Conservation (phyloP, 352 stramenopile species). For the Phytophthora tentaculata region DNA sequence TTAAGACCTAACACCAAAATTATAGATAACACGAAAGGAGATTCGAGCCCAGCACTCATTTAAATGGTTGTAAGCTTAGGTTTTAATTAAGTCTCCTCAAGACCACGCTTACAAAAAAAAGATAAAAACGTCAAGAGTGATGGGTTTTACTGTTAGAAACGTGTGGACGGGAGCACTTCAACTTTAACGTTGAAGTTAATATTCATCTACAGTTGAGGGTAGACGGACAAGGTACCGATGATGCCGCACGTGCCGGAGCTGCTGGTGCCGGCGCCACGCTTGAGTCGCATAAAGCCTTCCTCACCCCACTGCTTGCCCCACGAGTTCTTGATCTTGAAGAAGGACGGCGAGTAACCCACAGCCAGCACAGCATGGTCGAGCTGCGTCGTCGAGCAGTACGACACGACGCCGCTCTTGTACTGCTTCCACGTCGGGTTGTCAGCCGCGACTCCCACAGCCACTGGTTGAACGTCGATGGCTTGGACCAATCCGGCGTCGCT, state of each 20-base stretch:
- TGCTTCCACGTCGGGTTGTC: slow-evolving; percentile 97
- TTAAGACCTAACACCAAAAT: no score
- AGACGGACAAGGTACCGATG: slow-evolving; percentile 63
- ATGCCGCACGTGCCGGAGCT: slow-evolving; percentile 56
- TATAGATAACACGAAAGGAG: no score
- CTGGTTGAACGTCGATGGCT: slow-evolving; percentile 91
- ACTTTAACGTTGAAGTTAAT: slow-evolving; percentile 16
- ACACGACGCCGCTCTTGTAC: slow-evolving; percentile 95
- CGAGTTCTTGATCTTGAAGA: slow-evolving; percentile 98
- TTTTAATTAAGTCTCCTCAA: slow-evolving; percentile 20
- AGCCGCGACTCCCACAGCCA: slow-evolving; percentile 95
- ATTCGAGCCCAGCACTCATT: no score
- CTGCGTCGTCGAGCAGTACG: slow-evolving; percentile 72
- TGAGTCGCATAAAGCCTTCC: slow-evolving; percentile 93
- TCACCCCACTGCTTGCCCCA: slow-evolving; percentile 95
- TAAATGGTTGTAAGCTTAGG: no score
- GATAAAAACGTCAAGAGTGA: slow-evolving; percentile 18
- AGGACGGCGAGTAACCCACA: slow-evolving; percentile 90
- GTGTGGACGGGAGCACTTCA: slow-evolving; percentile 23
- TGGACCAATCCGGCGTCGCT: slow-evolving; percentile 80
- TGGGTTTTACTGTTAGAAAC: slow-evolving; percentile 28
- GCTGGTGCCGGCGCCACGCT: slow-evolving; percentile 66
- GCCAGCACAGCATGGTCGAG: slow-evolving; percentile 98
- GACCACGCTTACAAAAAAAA: slow-evolving; percentile 28
- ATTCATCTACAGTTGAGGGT: slow-evolving; percentile 49